phyloP scores from a whole-genome alignment of 2,329 filamentous ascomycete species.

The Epichloe bromicola region DNA sequence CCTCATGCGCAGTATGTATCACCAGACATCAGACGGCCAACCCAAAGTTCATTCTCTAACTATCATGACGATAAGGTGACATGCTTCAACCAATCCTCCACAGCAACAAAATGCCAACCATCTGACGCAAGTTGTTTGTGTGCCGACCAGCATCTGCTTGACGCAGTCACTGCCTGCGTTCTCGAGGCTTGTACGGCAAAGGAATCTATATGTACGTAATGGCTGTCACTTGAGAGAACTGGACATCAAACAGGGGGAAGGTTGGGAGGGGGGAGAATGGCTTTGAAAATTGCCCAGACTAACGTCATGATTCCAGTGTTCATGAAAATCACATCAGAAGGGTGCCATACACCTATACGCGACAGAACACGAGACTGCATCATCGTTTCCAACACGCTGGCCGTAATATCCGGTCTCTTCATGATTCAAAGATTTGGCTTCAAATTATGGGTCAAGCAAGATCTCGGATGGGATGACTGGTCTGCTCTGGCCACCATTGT shows the following conservation, averaged over 20 bases:
- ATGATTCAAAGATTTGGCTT: conserved; percentile 20
- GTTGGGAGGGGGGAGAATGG: too few species aligned
- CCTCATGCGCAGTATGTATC: not conserved
- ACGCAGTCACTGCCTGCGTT: not conserved
- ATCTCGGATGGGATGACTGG: conserved; percentile 17
- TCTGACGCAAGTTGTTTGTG: conserved; percentile 1
- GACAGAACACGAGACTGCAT: conserved; percentile 8
- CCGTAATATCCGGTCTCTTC: conserved; percentile 19
- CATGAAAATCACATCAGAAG: conserved; percentile 7
- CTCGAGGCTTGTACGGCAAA: conserved; percentile 1
- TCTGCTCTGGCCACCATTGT: conserved; percentile 12
- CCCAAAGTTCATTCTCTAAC: not conserved
- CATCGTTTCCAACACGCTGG: conserved; percentile 8
- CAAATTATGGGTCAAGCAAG: conserved; percentile 15
- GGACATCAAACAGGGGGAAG: too few species aligned
- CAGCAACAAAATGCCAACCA: not conserved
- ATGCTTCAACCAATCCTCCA: not conserved
- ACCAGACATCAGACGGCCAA: not conserved
- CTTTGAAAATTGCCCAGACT: too few species aligned
- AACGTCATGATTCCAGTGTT: not conserved
- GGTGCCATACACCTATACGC: conserved; percentile 4
- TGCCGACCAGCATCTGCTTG: not conserved
- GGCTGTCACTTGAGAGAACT: too few species aligned
- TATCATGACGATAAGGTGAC: not conserved
- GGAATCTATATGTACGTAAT: not conserved